phyloP scores from a whole-genome alignment of 805 yeast species.

The Wickerhamomyces canadensis region DNA sequence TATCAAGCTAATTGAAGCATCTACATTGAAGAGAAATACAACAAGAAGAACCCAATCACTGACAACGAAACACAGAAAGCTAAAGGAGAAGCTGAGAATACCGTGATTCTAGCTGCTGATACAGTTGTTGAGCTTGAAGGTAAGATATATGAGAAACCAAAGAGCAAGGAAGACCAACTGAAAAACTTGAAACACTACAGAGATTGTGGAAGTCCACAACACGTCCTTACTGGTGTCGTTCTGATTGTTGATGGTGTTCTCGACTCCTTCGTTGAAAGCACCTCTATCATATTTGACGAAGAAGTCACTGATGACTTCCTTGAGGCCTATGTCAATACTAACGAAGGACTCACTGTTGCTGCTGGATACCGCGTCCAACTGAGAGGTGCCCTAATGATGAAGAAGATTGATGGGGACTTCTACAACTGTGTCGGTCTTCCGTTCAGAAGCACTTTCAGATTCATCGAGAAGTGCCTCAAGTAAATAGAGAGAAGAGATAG shows the following conservation, averaged over 20 bases:
- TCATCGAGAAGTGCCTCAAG: conserved; percentile 28
- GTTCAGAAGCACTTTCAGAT: conserved; percentile 44
- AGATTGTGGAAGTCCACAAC: conserved; percentile 38
- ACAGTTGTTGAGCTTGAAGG: conserved; percentile 63
- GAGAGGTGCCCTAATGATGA: conserved; percentile 58
- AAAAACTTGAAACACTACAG: conserved; percentile 42
- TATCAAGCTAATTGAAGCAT: no score
- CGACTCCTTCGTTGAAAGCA: conserved; percentile 34
- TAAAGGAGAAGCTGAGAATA: conserved; percentile 24
- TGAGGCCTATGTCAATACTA: conserved; percentile 54
- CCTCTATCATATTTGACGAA: conserved; percentile 36
- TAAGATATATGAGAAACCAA: conserved; percentile 75
- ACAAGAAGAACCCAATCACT: conserved; percentile 1
- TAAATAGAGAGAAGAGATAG: not conserved
- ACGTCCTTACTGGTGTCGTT: conserved; percentile 51
- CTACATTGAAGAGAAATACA: no score
- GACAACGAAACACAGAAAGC: not conserved
- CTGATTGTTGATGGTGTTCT: conserved; percentile 28
- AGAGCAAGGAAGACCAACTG: conserved; percentile 43
- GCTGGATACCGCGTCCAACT: conserved; percentile 92
- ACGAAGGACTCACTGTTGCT: conserved; percentile 78
- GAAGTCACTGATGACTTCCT: conserved; percentile 50
- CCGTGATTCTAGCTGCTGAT: conserved; percentile 62
- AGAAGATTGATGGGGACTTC: conserved; percentile 69
- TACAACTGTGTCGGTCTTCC: conserved; percentile 89